Conservation (phyloP, 2,329 filamentous ascomycete genomes). For the Huntiella bhutanensis region DNA sequence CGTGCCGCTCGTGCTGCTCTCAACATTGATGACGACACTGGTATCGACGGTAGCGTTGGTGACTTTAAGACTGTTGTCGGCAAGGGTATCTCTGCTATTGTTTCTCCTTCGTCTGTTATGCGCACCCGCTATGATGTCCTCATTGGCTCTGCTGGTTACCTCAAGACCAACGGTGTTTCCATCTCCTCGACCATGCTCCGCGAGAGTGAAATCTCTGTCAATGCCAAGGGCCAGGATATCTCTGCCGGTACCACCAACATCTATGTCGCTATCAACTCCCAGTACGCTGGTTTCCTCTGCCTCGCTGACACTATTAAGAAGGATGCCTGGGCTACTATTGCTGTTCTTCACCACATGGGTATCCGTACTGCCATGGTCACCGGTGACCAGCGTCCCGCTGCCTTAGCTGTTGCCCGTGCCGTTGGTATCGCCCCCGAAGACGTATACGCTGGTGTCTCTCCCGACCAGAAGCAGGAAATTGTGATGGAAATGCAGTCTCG, state of each 20-base stretch:
- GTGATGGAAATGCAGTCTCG: constrained; percentile 54
- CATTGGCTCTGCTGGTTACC: constrained; percentile 63
- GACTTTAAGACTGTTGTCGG: constrained; percentile 74
- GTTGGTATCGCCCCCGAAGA: constrained; percentile 62
- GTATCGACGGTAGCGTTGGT: constrained; percentile 65
- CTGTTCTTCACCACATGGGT: constrained; percentile 66
- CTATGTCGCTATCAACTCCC: constrained; percentile 69
- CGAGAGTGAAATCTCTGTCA: constrained; percentile 32
- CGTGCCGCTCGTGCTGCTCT: constrained; percentile 57
- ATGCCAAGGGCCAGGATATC: constrained; percentile 20
- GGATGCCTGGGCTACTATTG: constrained; percentile 60
- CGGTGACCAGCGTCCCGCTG: constrained; percentile 73
- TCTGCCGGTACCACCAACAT: constrained; percentile 71
- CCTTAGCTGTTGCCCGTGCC: constrained; percentile 59
- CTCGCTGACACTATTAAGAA: constrained; percentile 85
- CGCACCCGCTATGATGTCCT: constrained; percentile 59
- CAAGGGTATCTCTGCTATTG: constrained; percentile 61
- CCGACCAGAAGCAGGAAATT: constrained; percentile 78
- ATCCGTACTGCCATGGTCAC: constrained; percentile 84
- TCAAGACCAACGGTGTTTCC: constrained; percentile 49
- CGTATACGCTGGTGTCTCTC: constrained; percentile 74
- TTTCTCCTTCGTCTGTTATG: constrained; percentile 39
- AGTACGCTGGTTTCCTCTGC: constrained; percentile 64
- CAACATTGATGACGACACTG: constrained; percentile 48
- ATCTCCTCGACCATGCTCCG: constrained; percentile 46